Percentiles rank a stretch among this genome's conserved stretches.
Evolutionary conservation across 768 basidiomycete genomes (phyloP).

Genomic region (Tephrocybe sp.): DNA sequence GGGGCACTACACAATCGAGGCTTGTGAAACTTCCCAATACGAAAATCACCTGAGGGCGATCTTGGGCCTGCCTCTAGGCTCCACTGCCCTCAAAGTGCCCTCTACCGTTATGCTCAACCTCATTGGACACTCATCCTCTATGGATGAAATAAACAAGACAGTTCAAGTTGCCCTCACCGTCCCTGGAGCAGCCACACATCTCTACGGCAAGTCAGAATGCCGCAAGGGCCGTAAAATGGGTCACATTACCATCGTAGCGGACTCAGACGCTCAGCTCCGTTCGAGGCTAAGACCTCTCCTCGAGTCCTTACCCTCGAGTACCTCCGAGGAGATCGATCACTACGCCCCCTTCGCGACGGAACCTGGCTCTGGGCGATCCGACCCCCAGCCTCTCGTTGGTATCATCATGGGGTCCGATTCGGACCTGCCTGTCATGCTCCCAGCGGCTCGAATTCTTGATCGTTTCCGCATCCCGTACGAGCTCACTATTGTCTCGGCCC

Average conservation of each 20-base stretch:
- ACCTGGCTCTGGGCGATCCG: conserved; percentile 52
- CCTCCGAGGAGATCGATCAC: conserved; percentile 45
- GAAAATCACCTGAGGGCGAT: conserved; percentile 97
- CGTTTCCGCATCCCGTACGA: conserved; percentile 87
- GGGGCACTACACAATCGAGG: conserved; percentile 98
- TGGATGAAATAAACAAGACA: conserved; percentile 56
- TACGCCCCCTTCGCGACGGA: conserved; percentile 47
- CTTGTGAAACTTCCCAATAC: conserved; percentile 94
- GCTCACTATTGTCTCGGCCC: conserved; percentile 93
- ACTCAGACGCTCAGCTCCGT: conserved; percentile 73
- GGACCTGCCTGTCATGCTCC: conserved; percentile 90
- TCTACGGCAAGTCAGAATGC: conserved; percentile 93
- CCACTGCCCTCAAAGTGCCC: conserved; percentile 82
- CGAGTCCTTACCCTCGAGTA: conserved; percentile 51
- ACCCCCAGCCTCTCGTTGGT: conserved; percentile 75
- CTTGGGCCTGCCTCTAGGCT: conserved; percentile 84
- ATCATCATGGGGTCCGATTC: conserved; percentile 99
- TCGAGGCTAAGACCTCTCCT: conserved; percentile 73
- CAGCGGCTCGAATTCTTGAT: conserved; percentile 82
- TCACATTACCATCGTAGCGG: conserved; percentile 86
- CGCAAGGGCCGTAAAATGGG: conserved; percentile 97
- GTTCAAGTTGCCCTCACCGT: conserved; percentile 58
- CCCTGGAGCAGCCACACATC: conserved; percentile 78
- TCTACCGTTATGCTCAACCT: conserved; percentile 93
- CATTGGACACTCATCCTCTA: conserved; percentile 74